These are phyloP conservation scores for Plectosphaerella cucumerina DNA, from an alignment of 2,329 filamentous ascomycete genomes.

Conservation along the genomic window DNA sequence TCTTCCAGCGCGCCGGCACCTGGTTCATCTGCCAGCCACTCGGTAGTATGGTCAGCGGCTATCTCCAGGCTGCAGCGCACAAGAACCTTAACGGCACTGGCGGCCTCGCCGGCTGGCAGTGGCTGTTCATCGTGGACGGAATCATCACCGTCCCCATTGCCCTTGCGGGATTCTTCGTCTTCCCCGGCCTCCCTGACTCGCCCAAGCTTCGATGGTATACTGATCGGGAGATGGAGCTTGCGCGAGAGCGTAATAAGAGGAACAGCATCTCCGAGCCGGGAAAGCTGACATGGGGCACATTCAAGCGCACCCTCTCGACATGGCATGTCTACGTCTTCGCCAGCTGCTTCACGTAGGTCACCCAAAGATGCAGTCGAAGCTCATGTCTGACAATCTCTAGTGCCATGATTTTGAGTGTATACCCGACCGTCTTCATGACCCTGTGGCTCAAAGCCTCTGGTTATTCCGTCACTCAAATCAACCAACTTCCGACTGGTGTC, in stretches of 20 bases:
- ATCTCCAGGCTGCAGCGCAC: conserved; percentile 42
- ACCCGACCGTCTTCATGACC: too few species aligned
- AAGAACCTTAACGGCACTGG: conserved; percentile 37
- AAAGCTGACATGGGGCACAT: too few species aligned
- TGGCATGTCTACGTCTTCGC: too few species aligned
- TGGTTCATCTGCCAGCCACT: conserved; percentile 45
- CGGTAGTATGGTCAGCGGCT: conserved; percentile 41
- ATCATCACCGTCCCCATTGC: conserved; percentile 29
- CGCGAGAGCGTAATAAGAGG: conserved; percentile 9
- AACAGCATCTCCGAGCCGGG: too few species aligned
- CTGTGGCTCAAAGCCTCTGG: too few species aligned
- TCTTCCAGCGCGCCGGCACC: conserved; percentile 44
- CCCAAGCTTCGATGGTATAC: conserved; percentile 22
- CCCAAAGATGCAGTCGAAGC: too few species aligned
- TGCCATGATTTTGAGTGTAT: too few species aligned
- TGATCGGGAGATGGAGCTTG: conserved; percentile 17
- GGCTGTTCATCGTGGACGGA: conserved; percentile 30
- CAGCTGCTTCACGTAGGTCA: too few species aligned
- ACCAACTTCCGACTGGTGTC: too few species aligned
- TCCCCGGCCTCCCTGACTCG: conserved; percentile 24
- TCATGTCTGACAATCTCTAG: too few species aligned
- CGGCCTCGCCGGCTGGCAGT: conserved; percentile 39
- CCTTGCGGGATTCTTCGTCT: conserved; percentile 24
- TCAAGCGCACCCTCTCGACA: too few species aligned
- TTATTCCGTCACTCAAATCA: too few species aligned